These are phyloP conservation scores for Metarhizium sp. DNA, from an alignment of 2,329 filamentous ascomycete species.

Conservation along the genomic window DNA sequence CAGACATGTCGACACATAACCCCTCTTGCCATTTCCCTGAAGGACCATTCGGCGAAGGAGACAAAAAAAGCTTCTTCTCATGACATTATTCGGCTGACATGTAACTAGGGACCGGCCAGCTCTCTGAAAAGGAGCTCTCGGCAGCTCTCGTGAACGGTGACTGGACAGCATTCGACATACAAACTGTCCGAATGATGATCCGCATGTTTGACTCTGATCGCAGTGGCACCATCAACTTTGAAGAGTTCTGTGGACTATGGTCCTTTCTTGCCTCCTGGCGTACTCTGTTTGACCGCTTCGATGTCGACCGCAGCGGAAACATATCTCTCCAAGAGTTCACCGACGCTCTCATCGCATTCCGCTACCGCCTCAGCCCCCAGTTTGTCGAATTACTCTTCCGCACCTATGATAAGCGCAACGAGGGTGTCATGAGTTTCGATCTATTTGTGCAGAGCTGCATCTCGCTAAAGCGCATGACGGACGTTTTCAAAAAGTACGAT, in stretches of 20 bases:
- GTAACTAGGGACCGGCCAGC: conserved; percentile 58
- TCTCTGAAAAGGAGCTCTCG: conserved; percentile 79
- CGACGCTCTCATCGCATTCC: conserved; percentile 85
- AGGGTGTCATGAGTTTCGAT: conserved; percentile 79
- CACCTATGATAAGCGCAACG: conserved; percentile 72
- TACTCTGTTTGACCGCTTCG: conserved; percentile 89
- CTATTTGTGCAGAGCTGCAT: conserved; percentile 97
- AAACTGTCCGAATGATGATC: conserved; percentile 98
- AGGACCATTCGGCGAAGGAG: no score
- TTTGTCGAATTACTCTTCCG: conserved; percentile 82
- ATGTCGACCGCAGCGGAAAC: conserved; percentile 75
- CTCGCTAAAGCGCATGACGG: conserved; percentile 94
- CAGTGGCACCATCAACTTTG: conserved; percentile 81
- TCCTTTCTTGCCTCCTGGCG: conserved; percentile 93
- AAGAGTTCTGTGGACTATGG: conserved; percentile 95
- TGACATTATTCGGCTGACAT: background rate
- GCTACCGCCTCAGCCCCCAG: conserved; percentile 75
- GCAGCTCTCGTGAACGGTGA: conserved; percentile 93
- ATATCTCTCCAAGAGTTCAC: conserved; percentile 82
- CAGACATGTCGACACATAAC: no score
- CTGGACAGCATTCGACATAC: conserved; percentile 85
- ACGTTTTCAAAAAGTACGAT: conserved; percentile 98
- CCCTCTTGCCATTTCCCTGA: no score
- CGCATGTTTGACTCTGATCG: conserved; percentile 97
- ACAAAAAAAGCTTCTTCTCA: background rate